A percentile compares a stretch with the other conserved stretches of the same genome.
These are phyloP conservation scores for Penicillium psychrosexuale DNA, from an alignment of 2,329 filamentous ascomycete species.

Conservation along the genomic window DNA sequence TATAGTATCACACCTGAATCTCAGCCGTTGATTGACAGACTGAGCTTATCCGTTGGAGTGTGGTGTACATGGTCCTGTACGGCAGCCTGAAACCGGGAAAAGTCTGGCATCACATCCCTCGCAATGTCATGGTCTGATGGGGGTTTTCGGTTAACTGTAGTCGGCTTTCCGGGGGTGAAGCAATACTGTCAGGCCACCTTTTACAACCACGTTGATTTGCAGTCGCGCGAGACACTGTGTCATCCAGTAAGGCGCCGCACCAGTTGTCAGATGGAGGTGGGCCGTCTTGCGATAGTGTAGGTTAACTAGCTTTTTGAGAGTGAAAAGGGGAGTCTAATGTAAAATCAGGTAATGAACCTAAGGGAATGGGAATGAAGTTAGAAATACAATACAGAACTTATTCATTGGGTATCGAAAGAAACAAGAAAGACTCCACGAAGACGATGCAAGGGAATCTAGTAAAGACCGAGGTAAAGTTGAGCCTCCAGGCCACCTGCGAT, in stretches of 20 bases:
- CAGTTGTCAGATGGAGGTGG: conserved; percentile 45
- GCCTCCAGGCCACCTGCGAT: not conserved
- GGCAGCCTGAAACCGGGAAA: too few species aligned
- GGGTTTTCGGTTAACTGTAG: not conserved
- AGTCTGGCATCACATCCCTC: not conserved
- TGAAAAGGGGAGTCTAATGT: not conserved
- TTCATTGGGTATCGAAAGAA: conserved; percentile 21
- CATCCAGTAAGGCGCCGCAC: not conserved
- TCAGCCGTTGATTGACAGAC: not conserved
- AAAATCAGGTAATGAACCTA: conserved; percentile 52
- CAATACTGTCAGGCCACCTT: not conserved
- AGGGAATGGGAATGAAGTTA: conserved; percentile 25
- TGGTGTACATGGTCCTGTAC: too few species aligned
- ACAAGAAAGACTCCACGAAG: conserved; percentile 9
- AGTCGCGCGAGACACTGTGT: not conserved
- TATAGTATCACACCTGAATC: not conserved
- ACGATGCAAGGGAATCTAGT: not conserved
- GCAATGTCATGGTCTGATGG: not conserved
- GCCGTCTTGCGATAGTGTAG: conserved; percentile 54
- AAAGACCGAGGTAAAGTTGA: not conserved
- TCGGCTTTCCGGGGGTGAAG: not conserved
- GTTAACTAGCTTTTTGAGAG: not conserved
- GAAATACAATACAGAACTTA: conserved; percentile 5
- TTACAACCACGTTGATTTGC: not conserved
- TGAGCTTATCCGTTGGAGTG: not conserved